Evolutionary conservation across 2,329 filamentous ascomycete species (phyloP), one percentile per base, ranked within the genome.

Genomic region (Cytospora chrysosperma): DNA sequence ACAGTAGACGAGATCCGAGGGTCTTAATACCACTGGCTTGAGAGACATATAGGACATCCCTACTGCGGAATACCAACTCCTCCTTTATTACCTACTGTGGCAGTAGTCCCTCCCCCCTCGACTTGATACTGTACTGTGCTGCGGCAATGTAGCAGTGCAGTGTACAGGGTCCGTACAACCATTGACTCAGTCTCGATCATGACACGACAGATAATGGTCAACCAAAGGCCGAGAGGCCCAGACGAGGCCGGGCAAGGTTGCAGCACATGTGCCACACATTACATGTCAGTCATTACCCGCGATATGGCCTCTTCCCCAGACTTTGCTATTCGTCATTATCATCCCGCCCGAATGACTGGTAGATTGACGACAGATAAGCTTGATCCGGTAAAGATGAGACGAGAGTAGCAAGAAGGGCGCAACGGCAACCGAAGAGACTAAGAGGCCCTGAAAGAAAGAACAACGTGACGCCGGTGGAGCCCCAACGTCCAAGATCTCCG

Each of bases 331-430:
- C 58, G 58, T 43, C 26, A 32, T 15, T 34, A 54, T 47, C 28
- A 47, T 61, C 40, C 58, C 58, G 58, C n/a, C 37, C 58, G 56
- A 32, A 51, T 56, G 47, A 43, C 56, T 56, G 51, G 52, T n/a
- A 65, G 63, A 65, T 65, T 60, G 60, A 60, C 60, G 56, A 60
- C 47, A 65, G 63, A 59, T 65, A 56, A 59, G 60, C 60, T 65
- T 63, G 40, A 26, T 52, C 28, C 56, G 37, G 61, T 28, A n/a
- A 47, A 21, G 43, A 37, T 13, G 53, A 17, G 30, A 55, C 7
- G 34, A 13, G 32, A 55, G 30, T 6, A 19, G 34, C 30, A 24
- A 10, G 24, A 9, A 37, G 10, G 53, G 40, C 40, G 7, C 1
- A 8, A 47, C 43, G 21, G 21, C 43, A 47, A 21, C 43, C 43